Percentiles rank a stretch among this genome's conserved stretches.
These are phyloP conservation scores for Stemphylium beticola DNA, from an alignment of 2,329 filamentous ascomycete species.

Conservation along the genomic window DNA sequence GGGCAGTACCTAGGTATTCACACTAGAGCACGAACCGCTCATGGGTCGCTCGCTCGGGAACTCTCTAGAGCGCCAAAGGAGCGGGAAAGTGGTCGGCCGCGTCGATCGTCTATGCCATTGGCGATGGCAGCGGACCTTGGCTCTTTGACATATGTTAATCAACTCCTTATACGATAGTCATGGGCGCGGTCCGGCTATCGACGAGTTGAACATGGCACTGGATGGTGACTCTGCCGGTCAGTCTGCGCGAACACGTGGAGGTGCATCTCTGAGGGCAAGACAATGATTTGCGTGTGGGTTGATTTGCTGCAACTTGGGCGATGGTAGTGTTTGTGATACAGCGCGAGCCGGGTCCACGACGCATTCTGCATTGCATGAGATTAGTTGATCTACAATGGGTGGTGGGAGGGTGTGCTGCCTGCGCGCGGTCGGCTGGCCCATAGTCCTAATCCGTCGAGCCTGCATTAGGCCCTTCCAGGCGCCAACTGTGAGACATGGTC, in stretches of 20 bases:
- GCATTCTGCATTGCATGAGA: conserved; percentile 24
- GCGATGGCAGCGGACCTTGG: conserved; percentile 5
- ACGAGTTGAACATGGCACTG: conserved; percentile 9
- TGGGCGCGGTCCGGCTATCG: conserved; percentile 20
- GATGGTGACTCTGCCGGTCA: conserved; percentile 7
- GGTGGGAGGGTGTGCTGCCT: conserved; percentile 23
- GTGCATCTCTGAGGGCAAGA: conserved; percentile 8
- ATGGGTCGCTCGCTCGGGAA: too few relatives aligned
- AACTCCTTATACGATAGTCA: not conserved
- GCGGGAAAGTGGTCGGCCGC: not conserved
- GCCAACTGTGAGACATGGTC: not conserved
- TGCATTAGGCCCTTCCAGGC: conserved; percentile 15
- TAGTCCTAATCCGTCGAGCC: conserved; percentile 4
- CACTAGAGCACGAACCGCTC: too few relatives aligned
- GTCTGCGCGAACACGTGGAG: conserved; percentile 18
- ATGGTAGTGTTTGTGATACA: conserved; percentile 19
- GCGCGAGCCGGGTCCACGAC: conserved; percentile 28
- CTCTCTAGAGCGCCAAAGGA: not conserved
- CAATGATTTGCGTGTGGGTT: not conserved
- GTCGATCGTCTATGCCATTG: not conserved
- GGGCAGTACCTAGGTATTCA: too few relatives aligned
- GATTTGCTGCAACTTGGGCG: conserved; percentile 22
- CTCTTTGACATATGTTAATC: conserved; percentile 8
- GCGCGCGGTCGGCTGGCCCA: conserved; percentile 18
- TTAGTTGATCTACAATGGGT: not conserved